Evolutionary conservation across 495 filamentous ascomycete genomes (phyloP), one percentile per base, ranked within the genome.

Genomic region (Astrothelium subdiscretum): DNA sequence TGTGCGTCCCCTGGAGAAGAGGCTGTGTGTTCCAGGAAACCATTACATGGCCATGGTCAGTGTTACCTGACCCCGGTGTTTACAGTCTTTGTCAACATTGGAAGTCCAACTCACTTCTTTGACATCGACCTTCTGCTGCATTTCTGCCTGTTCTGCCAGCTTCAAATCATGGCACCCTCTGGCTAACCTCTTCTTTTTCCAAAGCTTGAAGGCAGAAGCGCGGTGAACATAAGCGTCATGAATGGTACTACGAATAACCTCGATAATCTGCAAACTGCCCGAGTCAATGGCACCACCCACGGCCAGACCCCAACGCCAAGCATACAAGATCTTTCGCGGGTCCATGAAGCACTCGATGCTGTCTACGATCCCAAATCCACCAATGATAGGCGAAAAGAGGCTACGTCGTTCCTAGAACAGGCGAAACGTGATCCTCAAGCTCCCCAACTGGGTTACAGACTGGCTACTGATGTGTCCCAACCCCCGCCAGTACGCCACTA

Each of bases 401-500:
- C 94, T 42, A 83, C 90, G 59, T 68, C 80, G 8, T 95, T 88
- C 71, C 85, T 99, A 62, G 92, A 97, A 70, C 74, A 86, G 20
- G 79, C 92, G 64, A 96, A 96, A 73, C 79, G 81, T 31, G 81
- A 86, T 68, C 78, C 83, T 54, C 82, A 89, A 59, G 91, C 92
- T 0, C 90, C 91, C 15, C 84, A 83, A 24, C 85, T 90, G 75
- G 95, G 95, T n/a, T 95, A 88, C 73, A 80, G 83, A 27, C 81
- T 99, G 60, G 91, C 91, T 38, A 82, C 81, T 59, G 86, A 88
- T 70, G 79, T 79, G 63, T 74, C 80, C 12, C 87, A 92, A 67
- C 80, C 87, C 48, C 81, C 89, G 13, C 80, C 92, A 38, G 88
- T 97, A 44, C 88, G 94, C 65, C 91, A 97, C 73, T 99, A 94